These are phyloP conservation scores for Auriscalpium vulgare DNA, from an alignment of 768 basidiomycete species.

Conservation along the genomic window DNA sequence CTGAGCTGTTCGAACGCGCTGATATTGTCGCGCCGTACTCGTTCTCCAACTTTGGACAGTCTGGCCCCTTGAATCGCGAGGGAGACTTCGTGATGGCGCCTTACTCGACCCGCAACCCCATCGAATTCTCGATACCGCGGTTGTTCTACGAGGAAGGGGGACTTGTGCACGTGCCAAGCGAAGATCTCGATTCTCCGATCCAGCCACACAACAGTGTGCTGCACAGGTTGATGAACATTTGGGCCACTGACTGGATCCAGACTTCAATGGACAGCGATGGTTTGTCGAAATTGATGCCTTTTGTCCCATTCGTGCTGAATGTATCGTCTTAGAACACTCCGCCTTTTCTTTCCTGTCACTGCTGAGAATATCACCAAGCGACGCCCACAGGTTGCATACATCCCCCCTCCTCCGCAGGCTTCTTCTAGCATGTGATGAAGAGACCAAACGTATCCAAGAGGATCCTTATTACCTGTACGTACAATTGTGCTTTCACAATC, in stretches of 20 bases:
- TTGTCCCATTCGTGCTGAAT: constrained; percentile 1
- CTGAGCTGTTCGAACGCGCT: constrained; percentile 94
- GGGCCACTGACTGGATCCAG: constrained; percentile 78
- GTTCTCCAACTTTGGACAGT: constrained; percentile 74
- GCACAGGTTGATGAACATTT: constrained; percentile 77
- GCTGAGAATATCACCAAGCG: constrained; percentile 51
- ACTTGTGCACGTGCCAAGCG: constrained; percentile 54
- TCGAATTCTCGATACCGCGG: constrained; percentile 68
- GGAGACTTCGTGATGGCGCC: constrained; percentile 76
- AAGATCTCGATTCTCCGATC: constrained; percentile 37
- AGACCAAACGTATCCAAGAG: constrained; percentile 31
- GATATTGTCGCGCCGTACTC: constrained; percentile 93
- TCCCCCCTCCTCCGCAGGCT: constrained; percentile 53
- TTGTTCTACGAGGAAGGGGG: constrained; percentile 76
- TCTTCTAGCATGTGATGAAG: constrained; percentile 40
- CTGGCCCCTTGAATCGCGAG: constrained; percentile 79
- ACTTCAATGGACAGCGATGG: constrained; percentile 60
- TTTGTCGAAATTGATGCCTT: constrained; percentile 24
- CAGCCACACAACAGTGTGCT: constrained; percentile 44
- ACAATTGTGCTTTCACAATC: neutral
- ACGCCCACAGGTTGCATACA: constrained; percentile 53
- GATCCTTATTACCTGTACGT: constrained; percentile 28
- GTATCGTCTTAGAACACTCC: constrained; percentile 27
- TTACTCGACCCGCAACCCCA: constrained; percentile 85
- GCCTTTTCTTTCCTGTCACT: constrained; percentile 79